A percentile compares a stretch with the other conserved stretches of the same genome.
Conservation (phyloP, 164 flowering plant species). For the Annona squamosa region DNA sequence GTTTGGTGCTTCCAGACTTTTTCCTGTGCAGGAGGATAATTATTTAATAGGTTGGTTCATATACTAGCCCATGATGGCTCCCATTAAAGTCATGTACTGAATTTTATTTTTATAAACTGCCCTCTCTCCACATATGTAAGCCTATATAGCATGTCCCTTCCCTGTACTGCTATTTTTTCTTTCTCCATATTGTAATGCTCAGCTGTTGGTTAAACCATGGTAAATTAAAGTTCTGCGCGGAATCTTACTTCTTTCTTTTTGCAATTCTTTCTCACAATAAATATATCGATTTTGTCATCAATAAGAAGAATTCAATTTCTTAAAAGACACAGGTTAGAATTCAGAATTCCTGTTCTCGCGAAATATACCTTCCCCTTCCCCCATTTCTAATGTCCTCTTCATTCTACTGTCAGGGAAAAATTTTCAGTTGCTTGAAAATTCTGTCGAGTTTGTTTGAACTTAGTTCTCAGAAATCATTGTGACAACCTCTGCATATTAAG, state of each 20-base stretch:
- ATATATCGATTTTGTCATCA: neutral
- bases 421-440: neutral
- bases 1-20: neutral
- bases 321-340: neutral
- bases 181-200: conserved; percentile 1
- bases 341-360: neutral
- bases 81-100: neutral
- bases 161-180: neutral
- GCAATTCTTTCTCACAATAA: neutral
- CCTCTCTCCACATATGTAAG: neutral
- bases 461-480: neutral
- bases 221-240: too few species aligned
- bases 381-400: neutral
- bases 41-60: neutral
- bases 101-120: neutral
- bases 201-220: neutral
- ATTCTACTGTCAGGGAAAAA: neutral
- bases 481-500: neutral
- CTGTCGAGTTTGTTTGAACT: too few species aligned
- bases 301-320: neutral
- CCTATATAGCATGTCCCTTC: neutral
- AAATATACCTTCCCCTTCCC: neutral
- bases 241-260: neutral
- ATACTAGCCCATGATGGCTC: neutral
- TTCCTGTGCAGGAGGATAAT: neutral